phyloP scores from a whole-genome alignment of 768 basidiomycete genomes.

The Phanerochaete sordida region DNA sequence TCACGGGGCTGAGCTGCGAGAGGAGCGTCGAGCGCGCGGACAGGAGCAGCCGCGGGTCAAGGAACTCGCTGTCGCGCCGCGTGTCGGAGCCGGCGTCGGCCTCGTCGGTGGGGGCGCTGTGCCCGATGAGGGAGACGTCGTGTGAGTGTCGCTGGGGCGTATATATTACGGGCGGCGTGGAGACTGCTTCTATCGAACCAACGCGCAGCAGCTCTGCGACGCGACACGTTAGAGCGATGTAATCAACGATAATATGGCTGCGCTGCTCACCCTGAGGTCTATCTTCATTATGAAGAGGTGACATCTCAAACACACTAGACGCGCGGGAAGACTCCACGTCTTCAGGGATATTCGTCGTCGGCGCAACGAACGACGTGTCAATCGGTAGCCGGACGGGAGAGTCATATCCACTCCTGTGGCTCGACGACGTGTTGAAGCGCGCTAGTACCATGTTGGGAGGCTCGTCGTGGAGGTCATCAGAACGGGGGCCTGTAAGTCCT shows the following conservation, averaged over 20 bases:
- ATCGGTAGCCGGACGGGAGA: slow-evolving; percentile 28
- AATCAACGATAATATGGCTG: neutral
- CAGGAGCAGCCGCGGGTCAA: slow-evolving; percentile 11
- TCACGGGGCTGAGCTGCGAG: slow-evolving; percentile 27
- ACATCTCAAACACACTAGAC: slow-evolving; percentile 30
- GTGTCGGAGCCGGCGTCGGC: neutral
- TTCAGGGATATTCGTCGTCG: slow-evolving; percentile 29
- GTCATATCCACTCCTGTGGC: neutral
- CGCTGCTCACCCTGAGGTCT: slow-evolving; percentile 30
- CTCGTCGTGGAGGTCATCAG: slow-evolving; percentile 9
- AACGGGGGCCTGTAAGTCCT: slow-evolving; percentile 5
- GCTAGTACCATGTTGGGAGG: slow-evolving; percentile 9
- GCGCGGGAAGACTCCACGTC: slow-evolving; percentile 32
- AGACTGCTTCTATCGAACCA: slow-evolving; percentile 45
- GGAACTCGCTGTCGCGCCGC: slow-evolving; percentile 5
- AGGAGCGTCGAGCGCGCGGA: slow-evolving; percentile 19
- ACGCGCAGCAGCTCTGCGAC: slow-evolving; percentile 44
- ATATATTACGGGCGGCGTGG: slow-evolving; percentile 45
- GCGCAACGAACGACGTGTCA: slow-evolving; percentile 21
- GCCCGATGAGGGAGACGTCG: slow-evolving; percentile 22
- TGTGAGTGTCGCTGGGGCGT: slow-evolving; percentile 34
- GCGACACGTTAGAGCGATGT: neutral
- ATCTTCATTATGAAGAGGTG: slow-evolving; percentile 34
- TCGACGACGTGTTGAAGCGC: neutral
- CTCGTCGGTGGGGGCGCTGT: neutral